phyloP scores from a whole-genome alignment of 1,139 yeast genomes.

The Nakaseomyces delphensis region DNA sequence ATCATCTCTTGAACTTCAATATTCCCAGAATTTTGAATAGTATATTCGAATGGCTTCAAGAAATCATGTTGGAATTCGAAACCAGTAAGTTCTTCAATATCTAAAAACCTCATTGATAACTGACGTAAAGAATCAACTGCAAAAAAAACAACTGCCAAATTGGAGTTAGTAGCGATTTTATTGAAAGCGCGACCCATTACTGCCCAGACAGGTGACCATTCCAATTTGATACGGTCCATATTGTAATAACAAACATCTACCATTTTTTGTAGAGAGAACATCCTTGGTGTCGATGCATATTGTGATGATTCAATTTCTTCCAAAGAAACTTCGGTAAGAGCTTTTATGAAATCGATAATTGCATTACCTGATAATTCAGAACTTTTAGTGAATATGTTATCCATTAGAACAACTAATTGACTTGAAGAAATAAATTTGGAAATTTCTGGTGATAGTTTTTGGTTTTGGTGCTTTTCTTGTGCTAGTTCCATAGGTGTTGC shows the following conservation, averaged over 20 bases:
- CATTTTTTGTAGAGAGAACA: constrained; percentile 87
- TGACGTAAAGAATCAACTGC: constrained; percentile 94
- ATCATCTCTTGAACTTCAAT: constrained; percentile 81
- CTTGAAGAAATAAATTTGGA: constrained; percentile 58
- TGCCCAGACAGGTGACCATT: constrained; percentile 95
- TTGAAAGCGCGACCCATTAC: constrained; percentile 88
- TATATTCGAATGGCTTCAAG: constrained; percentile 80
- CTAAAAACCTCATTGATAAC: constrained; percentile 82
- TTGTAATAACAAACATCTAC: constrained; percentile 97
- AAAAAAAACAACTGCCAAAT: constrained; percentile 70
- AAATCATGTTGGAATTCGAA: constrained; percentile 95
- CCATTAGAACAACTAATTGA: constrained; percentile 76
- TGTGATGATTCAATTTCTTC: constrained; percentile 92
- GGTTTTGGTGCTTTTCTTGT: constrained; percentile 43
- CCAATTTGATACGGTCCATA: constrained; percentile 91
- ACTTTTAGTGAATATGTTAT: constrained; percentile 78
- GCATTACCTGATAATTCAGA: constrained; percentile 73
- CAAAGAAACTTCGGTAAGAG: constrained; percentile 74
- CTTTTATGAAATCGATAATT: constrained; percentile 77
- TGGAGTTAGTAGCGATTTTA: constrained; percentile 69
- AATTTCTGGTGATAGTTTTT: constrained; percentile 44
- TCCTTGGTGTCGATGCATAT: constrained; percentile 72
- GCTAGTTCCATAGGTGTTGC: constrained; percentile 42
- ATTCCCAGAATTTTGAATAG: constrained; percentile 58
- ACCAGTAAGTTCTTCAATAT: constrained; percentile 87